Evolutionary conservation across 2,329 filamentous ascomycete genomes (phyloP).

Genomic region (Westerdykella ornata): DNA sequence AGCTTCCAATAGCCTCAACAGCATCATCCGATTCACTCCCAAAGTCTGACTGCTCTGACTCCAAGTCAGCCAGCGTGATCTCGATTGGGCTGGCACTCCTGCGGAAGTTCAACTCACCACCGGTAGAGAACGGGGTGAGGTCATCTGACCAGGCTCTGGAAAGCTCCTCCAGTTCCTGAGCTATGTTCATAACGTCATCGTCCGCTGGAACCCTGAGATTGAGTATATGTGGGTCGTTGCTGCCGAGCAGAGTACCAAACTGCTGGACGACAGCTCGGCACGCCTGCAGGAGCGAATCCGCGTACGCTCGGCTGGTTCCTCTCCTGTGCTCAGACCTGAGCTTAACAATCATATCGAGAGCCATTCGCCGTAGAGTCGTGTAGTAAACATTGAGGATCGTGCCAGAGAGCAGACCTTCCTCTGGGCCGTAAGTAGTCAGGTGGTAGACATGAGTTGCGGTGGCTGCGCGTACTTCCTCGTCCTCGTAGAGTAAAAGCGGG

Average conservation of each 20-base stretch:
- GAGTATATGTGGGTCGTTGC: constrained; percentile 12
- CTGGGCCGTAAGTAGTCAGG: constrained; percentile 14
- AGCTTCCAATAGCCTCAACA: too few relatives aligned
- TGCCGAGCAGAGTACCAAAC: constrained; percentile 15
- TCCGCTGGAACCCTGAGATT: constrained; percentile 8
- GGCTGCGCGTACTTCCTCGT: constrained; percentile 24
- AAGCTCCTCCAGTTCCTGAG: too few relatives aligned
- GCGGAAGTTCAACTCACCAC: constrained; percentile 7
- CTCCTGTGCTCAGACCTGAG: constrained; percentile 21
- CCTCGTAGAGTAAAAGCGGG: constrained; percentile 24
- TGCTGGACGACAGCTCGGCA: constrained; percentile 16
- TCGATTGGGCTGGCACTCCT: neutral
- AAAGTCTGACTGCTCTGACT: constrained; percentile 32
- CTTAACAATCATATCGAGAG: constrained; percentile 15
- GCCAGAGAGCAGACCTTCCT: constrained; percentile 11
- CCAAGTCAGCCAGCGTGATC: constrained; percentile 4
- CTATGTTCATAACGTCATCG: too few relatives aligned
- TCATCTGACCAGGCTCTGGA: constrained; percentile 11
- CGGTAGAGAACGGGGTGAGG: constrained; percentile 24
- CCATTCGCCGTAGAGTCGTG: constrained; percentile 13
- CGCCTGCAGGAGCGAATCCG: constrained; percentile 21
- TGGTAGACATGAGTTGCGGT: constrained; percentile 16
- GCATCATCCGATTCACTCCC: constrained; percentile 33
- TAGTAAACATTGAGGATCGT: constrained; percentile 19
- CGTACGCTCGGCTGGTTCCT: constrained; percentile 17